These are phyloP conservation scores for Liriodendron chinense DNA, from an alignment of 164 flowering plant species.

Conservation along the genomic window DNA sequence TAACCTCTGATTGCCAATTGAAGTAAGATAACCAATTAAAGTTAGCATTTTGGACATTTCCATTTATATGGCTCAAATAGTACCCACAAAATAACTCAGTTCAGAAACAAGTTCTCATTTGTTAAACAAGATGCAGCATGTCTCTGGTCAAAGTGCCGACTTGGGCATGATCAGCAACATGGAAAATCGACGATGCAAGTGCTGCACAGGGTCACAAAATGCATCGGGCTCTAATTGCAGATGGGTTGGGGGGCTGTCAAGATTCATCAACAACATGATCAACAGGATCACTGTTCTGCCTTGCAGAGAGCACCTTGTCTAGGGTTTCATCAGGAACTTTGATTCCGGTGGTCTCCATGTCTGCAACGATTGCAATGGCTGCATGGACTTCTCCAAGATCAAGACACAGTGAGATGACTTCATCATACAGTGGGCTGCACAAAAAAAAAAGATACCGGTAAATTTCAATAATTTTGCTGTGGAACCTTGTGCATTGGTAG, in stretches of 20 bases:
- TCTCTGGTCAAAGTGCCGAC: not conserved
- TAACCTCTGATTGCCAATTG: too few species aligned
- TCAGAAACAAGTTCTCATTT: not conserved
- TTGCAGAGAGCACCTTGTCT: slow-evolving; percentile 78
- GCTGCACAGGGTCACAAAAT: not conserved
- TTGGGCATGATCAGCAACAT: not conserved
- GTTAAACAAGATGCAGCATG: not conserved
- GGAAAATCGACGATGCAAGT: not conserved
- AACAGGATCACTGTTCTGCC: slow-evolving; percentile 26
- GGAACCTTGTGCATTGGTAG: not conserved
- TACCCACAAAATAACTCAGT: too few species aligned
- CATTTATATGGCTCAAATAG: too few species aligned
- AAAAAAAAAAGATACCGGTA: not conserved
- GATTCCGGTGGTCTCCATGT: slow-evolving; percentile 84
- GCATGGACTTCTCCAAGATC: slow-evolving; percentile 92
- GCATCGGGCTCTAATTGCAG: not conserved
- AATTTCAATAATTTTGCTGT: not conserved
- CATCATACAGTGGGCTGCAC: slow-evolving; percentile 87
- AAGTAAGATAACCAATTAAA: too few species aligned
- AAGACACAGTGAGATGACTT: slow-evolving; percentile 73
- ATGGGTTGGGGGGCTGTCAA: not conserved
- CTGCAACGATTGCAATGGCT: slow-evolving; percentile 88
- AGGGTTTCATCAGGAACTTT: slow-evolving; percentile 67
- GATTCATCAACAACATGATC: not conserved
- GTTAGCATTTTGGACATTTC: not conserved